Evolutionary conservation across 306 rosid species (phyloP), one percentile per base, ranked within the genome.

Genomic region (Prunus armeniaca): DNA sequence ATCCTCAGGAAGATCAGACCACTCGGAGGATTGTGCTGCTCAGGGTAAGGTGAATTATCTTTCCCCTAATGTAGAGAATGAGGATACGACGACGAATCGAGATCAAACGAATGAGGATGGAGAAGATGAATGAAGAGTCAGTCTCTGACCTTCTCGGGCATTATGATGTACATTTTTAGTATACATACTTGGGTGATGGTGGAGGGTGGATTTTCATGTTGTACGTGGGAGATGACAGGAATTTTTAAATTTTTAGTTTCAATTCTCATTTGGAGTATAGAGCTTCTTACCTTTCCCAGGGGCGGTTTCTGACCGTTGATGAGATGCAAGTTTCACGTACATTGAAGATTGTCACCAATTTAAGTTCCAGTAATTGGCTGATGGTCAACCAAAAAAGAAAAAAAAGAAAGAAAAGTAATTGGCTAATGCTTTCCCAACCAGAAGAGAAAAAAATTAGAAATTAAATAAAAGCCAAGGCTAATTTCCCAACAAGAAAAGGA

Each of bases 151-250:
- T 64, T 72, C 78, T 67, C 65, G 76, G 41, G 63, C 71, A 5
- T 58, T 50, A n/a, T 78, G 74, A 80, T 80, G 87, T 85, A 85
- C 72, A 83, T 81, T 80, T 57, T 79, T 69, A 79, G 64, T 22
- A 34, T 57, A 13, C 46, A 43, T 69, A 60, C 67, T 75, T 18
- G 61, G 54, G 61, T 56, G 61, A 56, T 56, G 67, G 22, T 55
- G 15, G 63, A 46, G 76, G 62, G 68, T 64, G 67, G 66, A 41
- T 60, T 84, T 58, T 74, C 75, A 43, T 57, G 45, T 20, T 76
- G 69, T 67, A 67, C 17, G 50, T 74, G 47, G 74, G 56, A 34
- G 47, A 61, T 66, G 66, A 9, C 45, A 10, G 57, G 55, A 52
- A 45, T 51, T 84, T 79, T 68, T 46, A 22, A 58, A 11, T 58